Evolutionary conservation across 495 filamentous ascomycete genomes (phyloP).

Genomic region (Barbatosphaeria neglecta): DNA sequence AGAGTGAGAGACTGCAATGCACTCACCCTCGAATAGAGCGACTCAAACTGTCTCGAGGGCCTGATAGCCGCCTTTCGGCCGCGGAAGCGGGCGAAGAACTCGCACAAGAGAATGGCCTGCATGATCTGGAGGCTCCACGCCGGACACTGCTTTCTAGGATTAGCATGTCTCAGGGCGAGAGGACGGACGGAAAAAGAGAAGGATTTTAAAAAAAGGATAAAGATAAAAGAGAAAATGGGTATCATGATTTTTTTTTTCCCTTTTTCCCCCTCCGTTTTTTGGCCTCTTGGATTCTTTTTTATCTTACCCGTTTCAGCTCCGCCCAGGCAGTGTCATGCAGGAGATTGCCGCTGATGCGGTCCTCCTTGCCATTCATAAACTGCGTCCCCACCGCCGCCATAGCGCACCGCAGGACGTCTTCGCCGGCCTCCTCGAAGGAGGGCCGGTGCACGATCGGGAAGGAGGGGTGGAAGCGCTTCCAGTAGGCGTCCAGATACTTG

Average conservation of each 20-base stretch:
- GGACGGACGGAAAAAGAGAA: no score
- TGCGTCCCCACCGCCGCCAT: conserved; percentile 40
- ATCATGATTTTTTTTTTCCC: no score
- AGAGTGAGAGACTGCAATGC: conserved; percentile 17
- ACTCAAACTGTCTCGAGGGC: conserved; percentile 37
- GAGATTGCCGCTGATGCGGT: conserved; percentile 29
- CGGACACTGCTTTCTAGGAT: conserved; percentile 13
- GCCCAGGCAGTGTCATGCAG: conserved; percentile 35
- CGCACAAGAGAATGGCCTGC: conserved; percentile 45
- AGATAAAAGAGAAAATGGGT: no score
- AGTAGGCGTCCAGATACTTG: conserved; percentile 33
- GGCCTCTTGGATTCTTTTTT: conserved; percentile 3
- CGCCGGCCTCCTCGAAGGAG: conserved; percentile 22
- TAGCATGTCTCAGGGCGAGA: not conserved
- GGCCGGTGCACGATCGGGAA: conserved; percentile 32
- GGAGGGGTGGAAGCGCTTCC: conserved; percentile 27
- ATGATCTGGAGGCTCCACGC: conserved; percentile 37
- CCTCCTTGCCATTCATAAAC: conserved; percentile 29
- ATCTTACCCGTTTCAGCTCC: conserved; percentile 27
- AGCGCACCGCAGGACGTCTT: conserved; percentile 30
- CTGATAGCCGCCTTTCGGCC: conserved; percentile 31
- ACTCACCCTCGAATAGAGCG: conserved; percentile 41
- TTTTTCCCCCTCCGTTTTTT: no score
- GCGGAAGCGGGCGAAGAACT: conserved; percentile 41
- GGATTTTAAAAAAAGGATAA: no score